Base-by-base conservation (phyloP, 2,329 filamentous ascomycete genomes). In the Tolypocladium ovalisporum region DNA sequence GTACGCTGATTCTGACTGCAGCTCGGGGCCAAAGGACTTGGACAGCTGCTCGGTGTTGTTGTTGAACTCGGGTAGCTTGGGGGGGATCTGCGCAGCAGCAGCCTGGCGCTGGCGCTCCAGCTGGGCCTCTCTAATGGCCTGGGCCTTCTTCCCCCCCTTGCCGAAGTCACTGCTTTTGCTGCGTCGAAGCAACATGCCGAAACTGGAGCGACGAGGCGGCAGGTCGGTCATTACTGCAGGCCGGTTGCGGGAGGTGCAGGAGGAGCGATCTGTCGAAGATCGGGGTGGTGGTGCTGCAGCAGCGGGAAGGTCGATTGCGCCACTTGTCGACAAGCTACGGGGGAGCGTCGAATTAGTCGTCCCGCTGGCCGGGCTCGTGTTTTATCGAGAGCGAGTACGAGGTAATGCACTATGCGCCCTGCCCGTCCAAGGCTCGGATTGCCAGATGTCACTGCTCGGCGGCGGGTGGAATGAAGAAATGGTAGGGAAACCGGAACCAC, bases 161-260 rank as follows among this genome's bases (percentile, higher is more conserved):
- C 78, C 79, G 58, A 88, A 70, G 62, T 89, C 85, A 59, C 80
- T 81, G 58, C 85, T 88, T 69, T 88, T 88, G 68, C 81, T 81
- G 64, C 86, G 82, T 71, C 84, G 80, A 61, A 88, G 79, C 67
- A 89, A 80, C 72, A 81, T 80, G 66, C 77, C 77, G 73, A 81
- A 74, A 66, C 75, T 79, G 62, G 78, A 66, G 58, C 68, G 69
- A 62, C 66, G 70, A 63, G 67, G 64, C 56, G 51, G 57, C 35
- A 62, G 59, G 64, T 63, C 69, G 66, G 70, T 70, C 63, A 65
- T 71, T 60, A 62, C 57, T 58, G 57, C 58, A 44, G 57, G 60
- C 60, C 59, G 51, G 56, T 62, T 62, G 51, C 39, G 52, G 9
- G 37, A 53, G 37, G 22, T 42, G 36, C 36, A 40, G 54, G 54